Percentiles rank a stretch among this genome's conserved stretches.
Evolutionary conservation across 2,329 filamentous ascomycete genomes (phyloP).

Genomic region (Sodiomyces alkalinus): DNA sequence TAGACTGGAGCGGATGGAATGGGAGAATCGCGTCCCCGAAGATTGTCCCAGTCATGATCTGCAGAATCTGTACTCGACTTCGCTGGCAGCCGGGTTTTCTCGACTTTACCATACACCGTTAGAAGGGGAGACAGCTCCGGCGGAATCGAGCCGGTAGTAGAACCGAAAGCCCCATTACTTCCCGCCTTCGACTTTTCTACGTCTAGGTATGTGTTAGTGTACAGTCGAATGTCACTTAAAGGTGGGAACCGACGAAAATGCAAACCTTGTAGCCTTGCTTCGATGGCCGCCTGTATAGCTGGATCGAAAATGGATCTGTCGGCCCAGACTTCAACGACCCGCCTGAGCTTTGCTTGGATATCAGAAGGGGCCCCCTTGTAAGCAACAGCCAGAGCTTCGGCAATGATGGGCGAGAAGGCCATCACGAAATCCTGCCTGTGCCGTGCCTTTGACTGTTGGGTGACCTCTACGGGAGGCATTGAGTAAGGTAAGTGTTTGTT

Average conservation of each 20-base stretch:
- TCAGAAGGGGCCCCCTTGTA: constrained; percentile 82
- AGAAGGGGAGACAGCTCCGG: constrained; percentile 65
- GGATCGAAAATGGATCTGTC: constrained; percentile 71
- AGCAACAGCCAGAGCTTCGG: constrained; percentile 76
- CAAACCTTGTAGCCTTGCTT: constrained; percentile 64
- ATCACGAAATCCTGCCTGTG: constrained; percentile 85
- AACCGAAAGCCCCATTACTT: constrained; percentile 31
- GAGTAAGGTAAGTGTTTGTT: too few relatives aligned
- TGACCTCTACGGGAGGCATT: constrained; percentile 65
- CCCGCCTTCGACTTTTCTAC: constrained; percentile 44
- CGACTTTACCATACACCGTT: constrained; percentile 55
- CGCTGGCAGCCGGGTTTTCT: constrained; percentile 55
- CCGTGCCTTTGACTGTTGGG: constrained; percentile 87
- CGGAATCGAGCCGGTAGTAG: constrained; percentile 41
- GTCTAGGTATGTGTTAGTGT: constrained; percentile 25
- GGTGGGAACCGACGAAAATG: constrained; percentile 1
- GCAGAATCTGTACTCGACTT: constrained; percentile 55
- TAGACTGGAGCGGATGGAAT: constrained; percentile 77
- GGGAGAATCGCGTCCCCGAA: constrained; percentile 54
- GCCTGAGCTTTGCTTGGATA: constrained; percentile 71
- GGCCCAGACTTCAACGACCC: constrained; percentile 91
- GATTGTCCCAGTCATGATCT: constrained; percentile 69
- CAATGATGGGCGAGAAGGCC: constrained; percentile 82
- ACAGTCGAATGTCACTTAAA: not conserved
- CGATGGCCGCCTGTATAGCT: constrained; percentile 67